Conservation (phyloP, 371 early-diverging fungal species). For the Zopfochytrium polystomum region DNA sequence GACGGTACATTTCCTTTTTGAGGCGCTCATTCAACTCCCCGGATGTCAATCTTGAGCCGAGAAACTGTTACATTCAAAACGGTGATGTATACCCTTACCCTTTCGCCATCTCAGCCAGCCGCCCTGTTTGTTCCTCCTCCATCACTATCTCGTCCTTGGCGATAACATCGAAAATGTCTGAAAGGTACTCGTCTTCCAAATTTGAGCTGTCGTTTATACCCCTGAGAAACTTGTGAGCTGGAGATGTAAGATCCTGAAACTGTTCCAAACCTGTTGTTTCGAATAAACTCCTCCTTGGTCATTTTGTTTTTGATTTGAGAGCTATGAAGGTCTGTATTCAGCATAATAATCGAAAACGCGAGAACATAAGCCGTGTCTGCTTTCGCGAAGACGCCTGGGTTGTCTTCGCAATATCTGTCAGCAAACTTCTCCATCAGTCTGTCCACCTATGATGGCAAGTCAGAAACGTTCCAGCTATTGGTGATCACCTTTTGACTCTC, state of each 20-base stretch:
- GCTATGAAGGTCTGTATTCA: constrained; percentile 68
- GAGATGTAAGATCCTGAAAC: too few relatives aligned
- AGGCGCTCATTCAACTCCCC: constrained; percentile 45
- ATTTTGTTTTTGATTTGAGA: constrained; percentile 57
- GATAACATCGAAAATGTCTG: constrained; percentile 52
- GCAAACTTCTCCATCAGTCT: constrained; percentile 66
- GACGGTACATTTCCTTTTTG: constrained; percentile 47
- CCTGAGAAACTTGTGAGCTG: too few relatives aligned
- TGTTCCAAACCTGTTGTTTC: too few relatives aligned
- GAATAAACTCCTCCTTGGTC: constrained; percentile 51
- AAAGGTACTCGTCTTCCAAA: constrained; percentile 49
- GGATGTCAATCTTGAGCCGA: constrained; percentile 38
- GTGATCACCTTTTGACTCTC: constrained; percentile 61
- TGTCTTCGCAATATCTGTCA: constrained; percentile 54
- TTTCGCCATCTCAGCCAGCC: constrained; percentile 42
- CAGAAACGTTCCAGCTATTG: too few relatives aligned
- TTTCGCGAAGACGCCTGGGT: constrained; percentile 51
- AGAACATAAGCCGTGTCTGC: constrained; percentile 63
- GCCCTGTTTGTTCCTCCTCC: constrained; percentile 51
- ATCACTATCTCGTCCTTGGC: constrained; percentile 51
- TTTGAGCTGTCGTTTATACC: constrained; percentile 55
- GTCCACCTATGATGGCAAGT: too few relatives aligned
- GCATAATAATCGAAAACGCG: constrained; percentile 64
- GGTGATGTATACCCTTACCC: constrained; percentile 28
- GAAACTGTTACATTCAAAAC: constrained; percentile 9